Evolutionary conservation across 2,329 filamentous ascomycete genomes (phyloP), one percentile per base, ranked within the genome.

Genomic region (Colletotrichum sp.): DNA sequence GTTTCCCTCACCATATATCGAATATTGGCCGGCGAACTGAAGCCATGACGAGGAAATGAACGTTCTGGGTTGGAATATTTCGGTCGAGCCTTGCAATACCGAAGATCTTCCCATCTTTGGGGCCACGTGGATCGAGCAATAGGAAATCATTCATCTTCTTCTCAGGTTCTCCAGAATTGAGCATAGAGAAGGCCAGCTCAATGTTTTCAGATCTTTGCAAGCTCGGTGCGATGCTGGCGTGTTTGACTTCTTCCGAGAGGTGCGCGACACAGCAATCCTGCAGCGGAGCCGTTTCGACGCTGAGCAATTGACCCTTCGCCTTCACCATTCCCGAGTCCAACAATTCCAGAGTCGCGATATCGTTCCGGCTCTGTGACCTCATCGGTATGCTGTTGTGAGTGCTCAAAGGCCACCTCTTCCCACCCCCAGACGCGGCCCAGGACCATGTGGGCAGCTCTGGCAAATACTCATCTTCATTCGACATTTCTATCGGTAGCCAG

Each of bases 121-220:
- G 18, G 8, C 9, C 9, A 6, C 4, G 9, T n/a, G 38, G 18
- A n/a, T n/a, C 9, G 3, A 0, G 38, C 18, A 47, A n/a, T 6
- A 47, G 18, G 2, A 12, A n/a, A 12, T 47, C 38, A 0, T n/a
- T 6, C 38, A 47, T 47, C 9, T n/a, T 47, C 38, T 47, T 47
- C 3, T 0, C 38, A 0, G 38, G 18, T 3, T 47, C 38, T 1
- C 0, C 3, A 4, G 38, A 47, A 5, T 47, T 47, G 9, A 47
- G 38, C 18, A 18, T 1, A 4, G 18, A n/a, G 1, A 47, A 47
- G 5, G 38, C 38, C 18, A 47, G 9, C 18, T 47, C 38, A 3
- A 47, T 47, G 5, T 47, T 47, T 12, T 47, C 38, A n/a, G 9
- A 12, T 12, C 38, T 2, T n/a, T 47, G 38, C 16, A 47, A 18